Evolutionary conservation across 164 flowering plant species (phyloP), one percentile per base, ranked within the genome.

Genomic region (Liquidambar formosana): DNA sequence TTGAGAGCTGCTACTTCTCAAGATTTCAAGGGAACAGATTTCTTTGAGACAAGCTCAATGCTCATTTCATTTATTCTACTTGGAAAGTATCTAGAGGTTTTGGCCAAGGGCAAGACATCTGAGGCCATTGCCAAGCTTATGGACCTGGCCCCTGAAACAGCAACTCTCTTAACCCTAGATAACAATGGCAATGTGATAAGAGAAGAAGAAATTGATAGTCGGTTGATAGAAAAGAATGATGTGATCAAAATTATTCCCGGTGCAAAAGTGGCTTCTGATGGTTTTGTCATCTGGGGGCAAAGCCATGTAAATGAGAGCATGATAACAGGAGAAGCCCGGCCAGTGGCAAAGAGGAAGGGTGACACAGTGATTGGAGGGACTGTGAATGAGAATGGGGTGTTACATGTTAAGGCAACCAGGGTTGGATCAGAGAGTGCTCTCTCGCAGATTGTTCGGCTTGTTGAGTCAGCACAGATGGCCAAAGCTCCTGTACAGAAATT

Each of bases 261-360:
- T 60, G 87, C 88, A 25, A 94, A 92, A 73, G 91, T 94, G 21
- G 91, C 97, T 66, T 83, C 90, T 22, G 97, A 94, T 81, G 96
- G 97, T 13, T 70, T 75, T 68, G 97, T 94, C 14, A 66, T 83
- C 25, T 86, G 93, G 93, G 99, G 99, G 1, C 89, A 87, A 65
- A 92, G 99, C 75, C 89, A 92, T 78, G 95, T 94, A 8, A 92
- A 92, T 80, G 98, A 94, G 79, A 92, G 97, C 79, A 92, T 93
- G 98, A 85, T 94, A 23, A 94, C 97, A 5, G 98, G 98, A 61
- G 98, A 94, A 72, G 78, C 98, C 22, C 54, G 80, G 57, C 92
- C 96, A 12, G 95, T 89, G 66, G 82, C 86, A 9, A 94, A 92
- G 78, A 83, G 86, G 77, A 81, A 83, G 64, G 94, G 91, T 58